phyloP scores from a whole-genome alignment of 2,329 filamentous ascomycete species.

The Penicillium frequentans region DNA sequence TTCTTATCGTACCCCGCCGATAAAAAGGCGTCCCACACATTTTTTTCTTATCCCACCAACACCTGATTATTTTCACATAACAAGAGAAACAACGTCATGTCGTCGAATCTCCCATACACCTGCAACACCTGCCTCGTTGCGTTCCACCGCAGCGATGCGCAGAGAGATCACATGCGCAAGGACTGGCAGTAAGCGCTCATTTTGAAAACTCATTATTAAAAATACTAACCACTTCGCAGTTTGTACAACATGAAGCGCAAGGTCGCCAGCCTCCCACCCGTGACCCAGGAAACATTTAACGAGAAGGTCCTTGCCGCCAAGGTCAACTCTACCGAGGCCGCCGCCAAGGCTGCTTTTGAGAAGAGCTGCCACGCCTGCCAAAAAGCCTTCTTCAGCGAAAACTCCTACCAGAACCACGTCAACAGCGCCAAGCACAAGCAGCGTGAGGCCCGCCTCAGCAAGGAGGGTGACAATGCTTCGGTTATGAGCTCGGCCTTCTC shows the following conservation, averaged over 20 bases:
- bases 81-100: constrained; percentile 12
- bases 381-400: constrained; percentile 95
- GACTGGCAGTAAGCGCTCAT: constrained; percentile 85
- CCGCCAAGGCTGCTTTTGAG: constrained; percentile 85
- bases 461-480: constrained; percentile 64
- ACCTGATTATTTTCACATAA: background rate
- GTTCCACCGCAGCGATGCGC: constrained; percentile 88
- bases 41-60: constrained; percentile 10
- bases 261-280: constrained; percentile 84
- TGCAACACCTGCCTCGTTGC: constrained; percentile 98
- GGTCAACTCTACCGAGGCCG: constrained; percentile 77
- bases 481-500: constrained; percentile 91
- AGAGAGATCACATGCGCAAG: constrained; percentile 94
- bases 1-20: constrained; percentile 24
- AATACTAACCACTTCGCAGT: constrained; percentile 46
- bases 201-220: background rate
- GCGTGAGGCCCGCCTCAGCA: constrained; percentile 57
- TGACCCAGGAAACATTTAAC: constrained; percentile 88
- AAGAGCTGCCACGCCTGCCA: constrained; percentile 78
- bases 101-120: constrained; percentile 64
- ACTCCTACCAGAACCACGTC: constrained; percentile 90
- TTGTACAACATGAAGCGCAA: constrained; percentile 96
- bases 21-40: constrained; percentile 29
- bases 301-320: constrained; percentile 94
- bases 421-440: constrained; percentile 86